These are phyloP conservation scores for Suillus brevipes DNA, from an alignment of 768 basidiomycete species.

Conservation along the genomic window DNA sequence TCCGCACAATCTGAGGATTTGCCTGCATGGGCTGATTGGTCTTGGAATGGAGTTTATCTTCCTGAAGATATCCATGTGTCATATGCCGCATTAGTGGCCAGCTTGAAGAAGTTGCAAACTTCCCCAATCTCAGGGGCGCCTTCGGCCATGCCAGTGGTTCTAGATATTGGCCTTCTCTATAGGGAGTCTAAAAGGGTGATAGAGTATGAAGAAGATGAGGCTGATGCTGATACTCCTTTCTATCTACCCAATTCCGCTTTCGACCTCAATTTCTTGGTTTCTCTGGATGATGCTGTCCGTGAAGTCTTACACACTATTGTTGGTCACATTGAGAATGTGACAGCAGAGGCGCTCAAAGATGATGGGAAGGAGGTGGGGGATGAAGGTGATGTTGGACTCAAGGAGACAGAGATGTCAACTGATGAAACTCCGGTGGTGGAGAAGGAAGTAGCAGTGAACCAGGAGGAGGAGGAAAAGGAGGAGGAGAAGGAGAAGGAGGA, in stretches of 20 bases:
- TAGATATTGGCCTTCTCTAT: background rate
- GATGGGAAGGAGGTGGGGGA: no score
- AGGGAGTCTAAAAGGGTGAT: background rate
- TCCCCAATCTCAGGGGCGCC: background rate
- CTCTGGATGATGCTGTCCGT: background rate
- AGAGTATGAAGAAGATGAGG: background rate
- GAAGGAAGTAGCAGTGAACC: no score
- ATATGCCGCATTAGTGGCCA: background rate
- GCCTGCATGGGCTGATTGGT: conserved; percentile 8
- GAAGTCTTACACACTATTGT: background rate
- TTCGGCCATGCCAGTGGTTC: background rate
- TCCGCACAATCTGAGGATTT: background rate
- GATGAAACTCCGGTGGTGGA: no score
- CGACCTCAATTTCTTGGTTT: background rate
- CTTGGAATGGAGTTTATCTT: background rate
- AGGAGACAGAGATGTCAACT: no score
- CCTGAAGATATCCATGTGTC: background rate
- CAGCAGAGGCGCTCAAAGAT: background rate
- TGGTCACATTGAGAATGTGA: background rate
- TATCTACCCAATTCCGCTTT: background rate
- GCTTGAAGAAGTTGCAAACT: background rate
- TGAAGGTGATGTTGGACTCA: no score
- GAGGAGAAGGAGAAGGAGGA: no score
- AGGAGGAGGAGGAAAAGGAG: no score
- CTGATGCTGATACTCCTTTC: background rate